Base-by-base conservation (phyloP, 78 protist genomes). In the Diacronema lutheri region DNA sequence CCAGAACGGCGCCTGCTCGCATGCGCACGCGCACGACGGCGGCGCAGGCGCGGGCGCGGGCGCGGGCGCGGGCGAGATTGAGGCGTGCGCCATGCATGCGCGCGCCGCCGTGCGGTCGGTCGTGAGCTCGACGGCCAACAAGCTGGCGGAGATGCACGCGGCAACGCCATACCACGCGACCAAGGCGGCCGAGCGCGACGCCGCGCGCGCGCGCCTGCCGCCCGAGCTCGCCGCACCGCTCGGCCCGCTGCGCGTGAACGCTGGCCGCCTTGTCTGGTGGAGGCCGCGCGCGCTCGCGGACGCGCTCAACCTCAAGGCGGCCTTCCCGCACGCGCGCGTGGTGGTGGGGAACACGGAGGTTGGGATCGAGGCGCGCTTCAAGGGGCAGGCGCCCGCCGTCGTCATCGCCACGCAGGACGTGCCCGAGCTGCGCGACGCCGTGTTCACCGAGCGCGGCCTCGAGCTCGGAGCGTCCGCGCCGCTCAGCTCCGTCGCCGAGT, bases 261-360 rank as follows among this genome's bases (percentile, higher is more conserved):
- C 55, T 11, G 50, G 14, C n/a, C 23, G 23, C 21, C 14, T 2
- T 55, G 56, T 38, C 14, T 92, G 96, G 96, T 87, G 89, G 68
- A 38, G 86, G 31, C 96, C 96, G 58, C n/a, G 69, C 57, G 37
- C 92, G 26, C 90, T 93, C 13, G 37, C 33, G 10, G 91, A 90
- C 40, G 44, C 91, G 73, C 81, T 90, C 23, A 60, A 11, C n/a
- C 62, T 85, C 57, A 50, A 82, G 88, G 62, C 60, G 9, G 61
- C n/a, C 23, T 44, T 83, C 11, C 84, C 69, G 20, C 72, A 65
- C 7, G 95, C 93, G n/a, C 80, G 84, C 58, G n/a, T 95, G 57
- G 95, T 95, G 37, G 80, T 80, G 65, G 97, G 97, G 56, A 90
- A 88, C 85, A 90, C 97, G 21, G 96, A 94, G 73, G 62, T 50